These are phyloP conservation scores for Podospora comata DNA, from an alignment of 495 filamentous ascomycete species.

Conservation along the genomic window DNA sequence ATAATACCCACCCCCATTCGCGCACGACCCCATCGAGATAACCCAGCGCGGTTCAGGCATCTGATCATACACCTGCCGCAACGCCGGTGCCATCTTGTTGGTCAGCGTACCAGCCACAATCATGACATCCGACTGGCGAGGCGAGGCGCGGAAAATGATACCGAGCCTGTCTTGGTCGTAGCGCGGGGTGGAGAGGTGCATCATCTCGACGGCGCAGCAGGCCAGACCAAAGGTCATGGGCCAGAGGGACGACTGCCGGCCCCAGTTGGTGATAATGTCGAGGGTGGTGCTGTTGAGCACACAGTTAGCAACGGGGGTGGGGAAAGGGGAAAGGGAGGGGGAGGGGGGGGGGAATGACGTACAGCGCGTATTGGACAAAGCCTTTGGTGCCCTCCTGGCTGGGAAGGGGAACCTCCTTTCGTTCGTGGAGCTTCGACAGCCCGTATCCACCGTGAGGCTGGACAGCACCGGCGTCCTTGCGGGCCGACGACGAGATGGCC, in stretches of 20 bases:
- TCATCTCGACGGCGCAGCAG: slow-evolving; percentile 97
- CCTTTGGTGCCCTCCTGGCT: slow-evolving; percentile 94
- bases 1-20: slow-evolving; percentile 92
- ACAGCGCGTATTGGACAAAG: slow-evolving; percentile 96
- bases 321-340: not conserved
- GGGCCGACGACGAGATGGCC: slow-evolving; percentile 61
- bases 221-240: slow-evolving; percentile 98
- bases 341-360: slow-evolving; percentile 38
- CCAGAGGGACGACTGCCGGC: slow-evolving; percentile 89
- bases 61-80: slow-evolving; percentile 95
- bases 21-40: slow-evolving; percentile 86
- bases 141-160: slow-evolving; percentile 95
- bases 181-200: slow-evolving; percentile 92
- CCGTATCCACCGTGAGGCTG: slow-evolving; percentile 42
- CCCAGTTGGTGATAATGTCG: slow-evolving; percentile 92
- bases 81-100: slow-evolving; percentile 96
- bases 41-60: slow-evolving; percentile 97
- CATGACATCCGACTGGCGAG: slow-evolving; percentile 96
- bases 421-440: slow-evolving; percentile 37
- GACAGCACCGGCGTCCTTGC: slow-evolving; percentile 53
- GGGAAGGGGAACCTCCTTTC: slow-evolving; percentile 76
- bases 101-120: slow-evolving; percentile 94
- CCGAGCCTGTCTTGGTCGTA: slow-evolving; percentile 95
- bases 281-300: slow-evolving; percentile 67
- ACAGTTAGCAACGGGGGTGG: not conserved